Percentiles rank a stretch among this genome's conserved stretches.
These are phyloP conservation scores for Talaromyces pinophilus DNA, from an alignment of 2,329 filamentous ascomycete genomes.

Conservation along the genomic window DNA sequence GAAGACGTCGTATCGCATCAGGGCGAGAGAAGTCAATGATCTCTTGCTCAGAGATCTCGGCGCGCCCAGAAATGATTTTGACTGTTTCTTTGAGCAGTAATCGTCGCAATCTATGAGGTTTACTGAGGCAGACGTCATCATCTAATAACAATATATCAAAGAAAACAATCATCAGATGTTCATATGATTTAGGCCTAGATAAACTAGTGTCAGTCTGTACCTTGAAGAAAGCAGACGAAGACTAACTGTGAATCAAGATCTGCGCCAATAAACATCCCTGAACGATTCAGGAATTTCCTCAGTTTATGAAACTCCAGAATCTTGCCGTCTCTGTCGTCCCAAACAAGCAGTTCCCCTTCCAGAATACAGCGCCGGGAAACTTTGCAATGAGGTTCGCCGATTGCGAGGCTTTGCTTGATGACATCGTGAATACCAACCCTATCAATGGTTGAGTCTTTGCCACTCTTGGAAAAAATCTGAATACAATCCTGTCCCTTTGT, in stretches of 20 bases:
- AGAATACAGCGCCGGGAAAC: conserved; percentile 71
- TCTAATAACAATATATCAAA: conserved; percentile 63
- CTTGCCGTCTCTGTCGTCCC: conserved; percentile 63
- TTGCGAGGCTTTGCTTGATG: conserved; percentile 64
- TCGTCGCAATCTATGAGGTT: conserved; percentile 45
- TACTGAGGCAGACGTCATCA: conserved; percentile 53
- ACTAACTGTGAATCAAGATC: conserved; percentile 67
- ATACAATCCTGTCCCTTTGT: conserved; percentile 57
- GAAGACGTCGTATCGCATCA: conserved; percentile 57
- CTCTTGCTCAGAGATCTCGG: conserved; percentile 67
- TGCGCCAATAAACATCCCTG: conserved; percentile 68
- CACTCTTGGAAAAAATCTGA: conserved; percentile 88
- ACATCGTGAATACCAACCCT: conserved; percentile 62
- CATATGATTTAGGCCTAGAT: conserved; percentile 49
- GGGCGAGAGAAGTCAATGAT: conserved; percentile 64
- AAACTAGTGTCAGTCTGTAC: conserved; percentile 5
- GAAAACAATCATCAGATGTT: conserved; percentile 63
- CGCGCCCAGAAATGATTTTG: conserved; percentile 59
- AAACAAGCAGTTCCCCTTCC: conserved; percentile 81
- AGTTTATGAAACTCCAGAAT: conserved; percentile 80
- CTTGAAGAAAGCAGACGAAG: neutral
- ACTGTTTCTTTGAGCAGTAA: conserved; percentile 61
- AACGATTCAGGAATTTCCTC: conserved; percentile 73
- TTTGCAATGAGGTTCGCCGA: conserved; percentile 60
- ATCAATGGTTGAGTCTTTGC: conserved; percentile 82